These are phyloP conservation scores for Monilinia aucupariae DNA, from an alignment of 2,329 filamentous ascomycete genomes.

Conservation along the genomic window DNA sequence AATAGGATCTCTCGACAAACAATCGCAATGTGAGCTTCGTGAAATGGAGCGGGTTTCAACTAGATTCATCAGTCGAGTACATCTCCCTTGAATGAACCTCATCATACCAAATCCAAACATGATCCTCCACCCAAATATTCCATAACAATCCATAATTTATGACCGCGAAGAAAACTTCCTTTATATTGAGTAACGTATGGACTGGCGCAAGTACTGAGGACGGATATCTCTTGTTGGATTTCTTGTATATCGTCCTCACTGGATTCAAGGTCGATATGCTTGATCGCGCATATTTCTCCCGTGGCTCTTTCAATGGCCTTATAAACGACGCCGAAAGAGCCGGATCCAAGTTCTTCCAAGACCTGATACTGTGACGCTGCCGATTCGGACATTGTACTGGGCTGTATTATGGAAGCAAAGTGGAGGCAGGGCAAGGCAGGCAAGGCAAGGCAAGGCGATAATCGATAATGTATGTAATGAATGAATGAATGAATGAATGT, in stretches of 20 bases:
- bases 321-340: constrained; percentile 95
- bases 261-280: constrained; percentile 98
- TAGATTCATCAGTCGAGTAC: constrained; percentile 37
- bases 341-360: constrained; percentile 82
- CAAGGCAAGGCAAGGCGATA: neutral
- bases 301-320: constrained; percentile 89
- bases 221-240: constrained; percentile 94
- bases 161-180: constrained; percentile 88
- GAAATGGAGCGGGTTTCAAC: constrained; percentile 86
- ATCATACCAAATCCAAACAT: constrained; percentile 80
- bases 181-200: constrained; percentile 95
- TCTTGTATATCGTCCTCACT: constrained; percentile 98
- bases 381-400: constrained; percentile 5
- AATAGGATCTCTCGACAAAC: constrained; percentile 86
- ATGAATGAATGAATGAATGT: too few relatives aligned
- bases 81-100: neutral
- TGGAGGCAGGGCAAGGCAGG: neutral
- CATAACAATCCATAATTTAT: constrained; percentile 99
- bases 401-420: neutral
- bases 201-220: constrained; percentile 91
- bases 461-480: too few relatives aligned
- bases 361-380: constrained; percentile 81
- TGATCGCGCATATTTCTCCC: constrained; percentile 91
- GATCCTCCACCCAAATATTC: constrained; percentile 94
- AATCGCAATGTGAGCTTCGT: constrained; percentile 86